phyloP scores from a whole-genome alignment of 2,329 filamentous ascomycete genomes.

The Karstenula rhodostoma region DNA sequence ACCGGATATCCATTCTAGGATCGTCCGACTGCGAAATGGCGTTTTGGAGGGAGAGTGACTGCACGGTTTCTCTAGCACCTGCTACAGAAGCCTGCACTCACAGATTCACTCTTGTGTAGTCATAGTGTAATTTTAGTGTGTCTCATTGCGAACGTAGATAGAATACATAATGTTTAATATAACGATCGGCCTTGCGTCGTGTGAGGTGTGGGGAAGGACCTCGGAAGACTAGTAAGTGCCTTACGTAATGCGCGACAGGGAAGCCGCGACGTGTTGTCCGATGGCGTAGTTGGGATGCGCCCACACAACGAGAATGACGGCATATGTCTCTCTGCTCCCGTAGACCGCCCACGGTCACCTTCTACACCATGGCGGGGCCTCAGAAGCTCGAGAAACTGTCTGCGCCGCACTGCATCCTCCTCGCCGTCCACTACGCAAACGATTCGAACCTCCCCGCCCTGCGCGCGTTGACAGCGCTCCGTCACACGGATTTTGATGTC shows the following conservation, averaged over 20 bases:
- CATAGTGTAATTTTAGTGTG: too few species aligned
- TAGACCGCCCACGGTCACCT: not conserved
- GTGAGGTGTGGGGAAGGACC: not conserved
- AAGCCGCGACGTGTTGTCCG: slow-evolving; percentile 8
- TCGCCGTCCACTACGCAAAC: slow-evolving; percentile 74
- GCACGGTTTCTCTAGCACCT: too few species aligned
- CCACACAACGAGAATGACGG: not conserved
- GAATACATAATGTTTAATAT: not conserved
- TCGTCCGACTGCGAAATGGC: too few species aligned
- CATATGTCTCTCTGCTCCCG: not conserved
- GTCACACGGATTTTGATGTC: slow-evolving; percentile 66
- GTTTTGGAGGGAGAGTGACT: too few species aligned
- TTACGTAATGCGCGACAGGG: slow-evolving; percentile 12
- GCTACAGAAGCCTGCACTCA: too few species aligned
- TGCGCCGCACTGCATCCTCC: slow-evolving; percentile 73
- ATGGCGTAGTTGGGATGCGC: not conserved
- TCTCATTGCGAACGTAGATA: too few species aligned
- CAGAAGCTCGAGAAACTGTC: slow-evolving; percentile 58
- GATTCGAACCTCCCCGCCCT: slow-evolving; percentile 71
- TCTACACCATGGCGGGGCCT: slow-evolving; percentile 33
- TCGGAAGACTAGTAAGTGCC: not conserved
- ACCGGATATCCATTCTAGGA: too few species aligned
- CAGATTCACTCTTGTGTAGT: too few species aligned
- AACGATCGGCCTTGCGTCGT: not conserved
- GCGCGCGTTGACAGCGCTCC: slow-evolving; percentile 64